A percentile compares a stretch with the other conserved stretches of the same genome.
Conservation (phyloP, 169 alveolate genomes). For the Cryptosporidium felis region DNA sequence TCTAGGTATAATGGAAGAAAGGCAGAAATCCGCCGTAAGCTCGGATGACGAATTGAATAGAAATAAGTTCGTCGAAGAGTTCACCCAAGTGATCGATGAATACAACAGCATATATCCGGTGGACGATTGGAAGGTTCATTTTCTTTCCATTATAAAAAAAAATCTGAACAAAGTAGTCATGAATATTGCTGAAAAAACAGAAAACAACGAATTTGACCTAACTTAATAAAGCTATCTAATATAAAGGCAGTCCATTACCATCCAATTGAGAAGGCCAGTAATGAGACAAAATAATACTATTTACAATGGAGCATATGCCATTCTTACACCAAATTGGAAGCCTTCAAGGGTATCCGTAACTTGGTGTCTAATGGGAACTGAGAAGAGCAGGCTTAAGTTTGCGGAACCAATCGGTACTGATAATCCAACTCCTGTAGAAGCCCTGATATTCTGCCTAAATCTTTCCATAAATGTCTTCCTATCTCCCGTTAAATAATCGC, state of each 20-base stretch:
- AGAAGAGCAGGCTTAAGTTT: constrained; percentile 15
- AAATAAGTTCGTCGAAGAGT: constrained; percentile 29
- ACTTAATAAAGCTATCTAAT: constrained; percentile 24
- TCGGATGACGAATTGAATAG: constrained; percentile 1
- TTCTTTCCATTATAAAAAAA: constrained; percentile 31
- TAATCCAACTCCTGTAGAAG: constrained; percentile 45
- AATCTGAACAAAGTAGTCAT: constrained; percentile 12
- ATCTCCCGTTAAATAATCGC: not conserved
- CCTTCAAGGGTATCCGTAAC: constrained; percentile 37
- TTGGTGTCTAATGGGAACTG: constrained; percentile 12
- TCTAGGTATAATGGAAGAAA: constrained; percentile 16
- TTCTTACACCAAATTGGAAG: constrained; percentile 55
- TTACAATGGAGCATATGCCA: constrained; percentile 42
- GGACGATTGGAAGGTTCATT: constrained; percentile 67
- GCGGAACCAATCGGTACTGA: constrained; percentile 38
- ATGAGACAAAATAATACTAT: too few species aligned
- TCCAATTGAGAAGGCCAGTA: too few species aligned
- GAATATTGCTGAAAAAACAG: constrained; percentile 7
- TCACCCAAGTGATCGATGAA: constrained; percentile 34
- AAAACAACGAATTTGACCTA: constrained; percentile 52
- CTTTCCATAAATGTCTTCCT: not conserved
- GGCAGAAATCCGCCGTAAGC: not conserved
- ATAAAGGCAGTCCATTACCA: too few species aligned
- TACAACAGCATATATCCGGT: constrained; percentile 52
- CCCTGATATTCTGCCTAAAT: constrained; percentile 24